Base-by-base conservation (phyloP, 1,284 basidiomycete species). In the Fomitopsis pinicola region DNA sequence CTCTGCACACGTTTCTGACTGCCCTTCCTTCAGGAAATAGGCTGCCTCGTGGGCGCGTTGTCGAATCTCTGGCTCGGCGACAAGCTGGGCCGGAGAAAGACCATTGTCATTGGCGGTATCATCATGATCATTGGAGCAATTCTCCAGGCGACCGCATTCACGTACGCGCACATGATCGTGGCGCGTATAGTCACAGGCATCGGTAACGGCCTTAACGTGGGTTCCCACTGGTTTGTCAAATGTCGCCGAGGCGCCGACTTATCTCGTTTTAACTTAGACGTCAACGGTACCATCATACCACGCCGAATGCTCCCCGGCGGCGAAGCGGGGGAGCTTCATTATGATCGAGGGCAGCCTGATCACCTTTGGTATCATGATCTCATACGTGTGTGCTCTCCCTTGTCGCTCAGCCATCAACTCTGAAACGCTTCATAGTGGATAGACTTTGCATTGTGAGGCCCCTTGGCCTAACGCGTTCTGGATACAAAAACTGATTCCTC, bases 331-430 rank as follows among this genome's bases (percentile, higher is more conserved):
- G 22, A 81, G 82, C 62, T 78, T 88, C 60, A 88, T 89, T 50
- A 86, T 87, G 80, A 77, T 89, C 48, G 87, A 89, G 73, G 85
- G 87, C 4, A 83, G 81, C 67, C 75, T 90, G 2, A 88, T 90
- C 61, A 84, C 86, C 2, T 85, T 87, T 66, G 88, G 88, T 62
- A 83, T 89, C 67, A 88, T 87, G 82, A 73, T 89, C 61, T 83
- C 84, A 82, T 85, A 64, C 75, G 83, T 81, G 17, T 5, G 15
- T 59, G 35, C n/a, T n/a, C 22, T 48, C 9, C 45, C 17, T 45
- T 22, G 26, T 48, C 45, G 7, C 26, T 8, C 12, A 6, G 38
- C 14, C 38, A 15, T 33, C 4, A 7, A 15, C 9, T 15, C 48
- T 33, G 28, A 50, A 3, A 48, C 26, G 4, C 5, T 26, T 28